Base-by-base conservation (phyloP, 208 protist species). In the Leishmania arabica region DNA sequence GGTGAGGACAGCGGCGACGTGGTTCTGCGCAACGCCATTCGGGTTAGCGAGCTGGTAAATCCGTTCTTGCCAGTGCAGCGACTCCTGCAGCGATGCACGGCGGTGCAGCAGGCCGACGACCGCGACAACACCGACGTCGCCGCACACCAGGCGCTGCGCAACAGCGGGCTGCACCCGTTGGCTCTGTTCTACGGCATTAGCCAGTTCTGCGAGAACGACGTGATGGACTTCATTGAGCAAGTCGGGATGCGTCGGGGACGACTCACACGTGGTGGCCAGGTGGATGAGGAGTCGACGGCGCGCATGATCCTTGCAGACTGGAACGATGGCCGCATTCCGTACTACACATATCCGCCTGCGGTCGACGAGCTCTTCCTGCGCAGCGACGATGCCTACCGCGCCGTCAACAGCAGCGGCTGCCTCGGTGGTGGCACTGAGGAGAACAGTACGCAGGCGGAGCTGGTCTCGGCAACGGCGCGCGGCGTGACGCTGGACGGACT, bases 251-350 rank as follows among this genome's bases (percentile, higher is more conserved):
- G 93, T 0, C 93, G 92, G 17, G 97, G 97, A 9, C 91, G 96
- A 6, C 74, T 99, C 8, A 85, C 81, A 24, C 94, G 98, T 62
- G 96, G 96, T 51, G 97, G 98, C 17, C 79, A 90, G 34, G 88
- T 98, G 37, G 95, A 99, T 80, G 91, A 98, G 77, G 90, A 99
- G 68, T 94, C 80, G 40, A 98, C 97, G 5, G 98, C 95, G 40
- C 85, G 91, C n/a, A 94, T 95, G 86, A 94, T 99, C 47, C 81
- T 99, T 27, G 83, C 96, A 51, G 98, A 99, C 83, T 99, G 98
- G 98, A 99, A 98, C 82, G 87, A 95, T 68, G 98, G 98, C 71
- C 92, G 92, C 66, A 99, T 99, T 76, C 89, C 92, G 47, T 99
- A 99, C 90, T 99, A 99, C 91, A 99, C 98, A 6, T 78, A 95